Evolutionary conservation across 768 basidiomycete genomes (phyloP).

Genomic region (Neoboletus brunneissimus): DNA sequence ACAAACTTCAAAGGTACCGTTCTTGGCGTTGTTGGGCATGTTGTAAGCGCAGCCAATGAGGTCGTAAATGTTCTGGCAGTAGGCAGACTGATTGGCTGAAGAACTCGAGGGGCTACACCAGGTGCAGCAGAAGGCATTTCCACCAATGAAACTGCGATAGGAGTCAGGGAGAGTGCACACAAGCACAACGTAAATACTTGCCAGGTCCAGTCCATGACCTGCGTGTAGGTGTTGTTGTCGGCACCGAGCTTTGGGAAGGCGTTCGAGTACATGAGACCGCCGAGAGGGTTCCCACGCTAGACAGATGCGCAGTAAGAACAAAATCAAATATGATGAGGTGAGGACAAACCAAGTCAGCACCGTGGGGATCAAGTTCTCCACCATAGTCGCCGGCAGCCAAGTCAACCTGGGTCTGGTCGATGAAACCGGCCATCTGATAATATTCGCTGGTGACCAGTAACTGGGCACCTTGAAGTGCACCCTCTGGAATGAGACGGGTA

Average conservation of each 20-base stretch:
- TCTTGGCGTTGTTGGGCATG: conserved; percentile 58
- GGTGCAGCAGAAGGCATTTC: conserved; percentile 63
- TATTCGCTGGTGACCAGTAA: conserved; percentile 57
- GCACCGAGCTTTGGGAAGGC: conserved; percentile 43
- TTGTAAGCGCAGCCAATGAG: conserved; percentile 73
- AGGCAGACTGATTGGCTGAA: conserved; percentile 38
- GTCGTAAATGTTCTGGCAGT: conserved; percentile 73
- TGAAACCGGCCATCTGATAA: conserved; percentile 47
- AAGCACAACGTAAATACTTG: conserved; percentile 26
- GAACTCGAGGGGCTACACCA: conserved; percentile 57
- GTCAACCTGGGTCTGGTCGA: conserved; percentile 62
- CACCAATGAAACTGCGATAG: conserved; percentile 58
- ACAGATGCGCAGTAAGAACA: conserved; percentile 5
- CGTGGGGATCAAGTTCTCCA: conserved; percentile 77
- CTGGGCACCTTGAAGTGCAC: conserved; percentile 64
- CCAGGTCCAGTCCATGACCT: conserved; percentile 68
- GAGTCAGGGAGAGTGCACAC: background rate
- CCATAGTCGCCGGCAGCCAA: conserved; percentile 54
- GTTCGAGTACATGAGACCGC: conserved; percentile 65
- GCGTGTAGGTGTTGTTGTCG: conserved; percentile 42
- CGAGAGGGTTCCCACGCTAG: conserved; percentile 79
- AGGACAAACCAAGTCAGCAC: conserved; percentile 56
- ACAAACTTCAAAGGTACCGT: conserved; percentile 64
- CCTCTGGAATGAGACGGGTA: conserved; percentile 65
- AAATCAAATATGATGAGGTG: conserved; percentile 8